Conservation (phyloP, 1,139 yeast genomes). For the Zygosaccharomyces sapae region DNA sequence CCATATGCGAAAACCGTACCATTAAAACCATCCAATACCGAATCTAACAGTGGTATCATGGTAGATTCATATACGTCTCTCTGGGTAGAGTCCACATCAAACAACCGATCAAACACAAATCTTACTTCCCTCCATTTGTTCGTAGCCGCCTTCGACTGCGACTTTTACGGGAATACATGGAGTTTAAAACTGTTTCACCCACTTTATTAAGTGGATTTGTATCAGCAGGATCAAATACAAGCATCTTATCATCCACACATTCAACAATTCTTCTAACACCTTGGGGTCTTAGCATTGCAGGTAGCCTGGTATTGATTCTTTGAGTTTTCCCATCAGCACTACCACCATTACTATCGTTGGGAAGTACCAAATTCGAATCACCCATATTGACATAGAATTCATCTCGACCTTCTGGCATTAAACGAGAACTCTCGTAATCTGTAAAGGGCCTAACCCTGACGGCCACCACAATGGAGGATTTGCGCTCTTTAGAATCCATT, state of each 20-base stretch:
- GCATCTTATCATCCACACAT: constrained; percentile 84
- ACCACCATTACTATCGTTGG: constrained; percentile 13
- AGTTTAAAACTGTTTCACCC: constrained; percentile 56
- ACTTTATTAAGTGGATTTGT: constrained; percentile 60
- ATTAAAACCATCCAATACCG: constrained; percentile 78
- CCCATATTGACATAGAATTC: constrained; percentile 17
- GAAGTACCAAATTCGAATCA: constrained; percentile 24
- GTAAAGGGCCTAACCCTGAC: constrained; percentile 87
- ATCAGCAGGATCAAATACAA: constrained; percentile 81
- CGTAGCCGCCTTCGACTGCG: constrained; percentile 36
- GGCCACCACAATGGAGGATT: constrained; percentile 72
- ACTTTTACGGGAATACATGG: constrained; percentile 22
- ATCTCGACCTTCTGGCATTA: constrained; percentile 39
- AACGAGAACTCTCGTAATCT: constrained; percentile 46
- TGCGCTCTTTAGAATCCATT: constrained; percentile 31
- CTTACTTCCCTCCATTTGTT: constrained; percentile 66
- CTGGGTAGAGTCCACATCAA: constrained; percentile 63
- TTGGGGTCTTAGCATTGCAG: constrained; percentile 39
- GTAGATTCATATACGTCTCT: constrained; percentile 63
- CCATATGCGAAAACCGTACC: constrained; percentile 96
- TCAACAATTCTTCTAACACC: constrained; percentile 71
- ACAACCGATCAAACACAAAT: constrained; percentile 76
- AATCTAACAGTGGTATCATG: constrained; percentile 66
- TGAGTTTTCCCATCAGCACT: not conserved
- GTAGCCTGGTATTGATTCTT: constrained; percentile 4